A percentile compares a stretch with the other conserved stretches of the same genome.
These are phyloP conservation scores for Colletotrichum sublineola DNA, from an alignment of 2,329 filamentous ascomycete genomes.

Conservation along the genomic window DNA sequence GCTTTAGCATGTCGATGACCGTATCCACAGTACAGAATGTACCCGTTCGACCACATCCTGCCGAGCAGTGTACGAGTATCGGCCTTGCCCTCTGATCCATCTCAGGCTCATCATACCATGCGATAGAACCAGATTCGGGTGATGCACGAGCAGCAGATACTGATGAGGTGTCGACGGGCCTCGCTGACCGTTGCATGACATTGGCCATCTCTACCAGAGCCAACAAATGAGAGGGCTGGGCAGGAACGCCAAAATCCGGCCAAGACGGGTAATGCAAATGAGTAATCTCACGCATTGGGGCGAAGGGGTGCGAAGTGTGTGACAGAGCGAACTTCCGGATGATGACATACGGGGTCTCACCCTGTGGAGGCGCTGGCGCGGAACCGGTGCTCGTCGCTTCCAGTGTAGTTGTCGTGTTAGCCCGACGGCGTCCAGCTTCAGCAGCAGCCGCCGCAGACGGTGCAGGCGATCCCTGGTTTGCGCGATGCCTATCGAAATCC, in stretches of 20 bases:
- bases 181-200: conserved; percentile 73
- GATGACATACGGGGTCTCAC: conserved; percentile 80
- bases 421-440: conserved; percentile 46
- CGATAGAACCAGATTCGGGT: conserved; percentile 52
- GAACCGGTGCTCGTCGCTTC: conserved; percentile 46
- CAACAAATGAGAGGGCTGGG: conserved; percentile 87
- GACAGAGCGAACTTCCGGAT: conserved; percentile 89
- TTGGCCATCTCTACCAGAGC: conserved; percentile 91
- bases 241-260: conserved; percentile 96
- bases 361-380: conserved; percentile 45
- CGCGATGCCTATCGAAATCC: conserved; percentile 71
- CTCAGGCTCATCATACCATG: conserved; percentile 73
- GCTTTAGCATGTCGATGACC: conserved; percentile 95
- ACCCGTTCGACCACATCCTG: conserved; percentile 94
- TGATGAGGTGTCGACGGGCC: conserved; percentile 60
- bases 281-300: conserved; percentile 90
- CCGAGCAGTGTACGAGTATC: conserved; percentile 93
- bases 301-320: conserved; percentile 82
- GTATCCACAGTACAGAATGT: conserved; percentile 97
- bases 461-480: conserved; percentile 43
- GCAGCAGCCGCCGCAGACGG: conserved; percentile 37
- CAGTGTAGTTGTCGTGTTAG: conserved; percentile 50
- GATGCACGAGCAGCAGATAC: conserved; percentile 50
- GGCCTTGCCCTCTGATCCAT: conserved; percentile 69
- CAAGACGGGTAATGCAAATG: conserved; percentile 96